Conservation (phyloP, 345 rosid genomes). For the Cardamine occulta region DNA sequence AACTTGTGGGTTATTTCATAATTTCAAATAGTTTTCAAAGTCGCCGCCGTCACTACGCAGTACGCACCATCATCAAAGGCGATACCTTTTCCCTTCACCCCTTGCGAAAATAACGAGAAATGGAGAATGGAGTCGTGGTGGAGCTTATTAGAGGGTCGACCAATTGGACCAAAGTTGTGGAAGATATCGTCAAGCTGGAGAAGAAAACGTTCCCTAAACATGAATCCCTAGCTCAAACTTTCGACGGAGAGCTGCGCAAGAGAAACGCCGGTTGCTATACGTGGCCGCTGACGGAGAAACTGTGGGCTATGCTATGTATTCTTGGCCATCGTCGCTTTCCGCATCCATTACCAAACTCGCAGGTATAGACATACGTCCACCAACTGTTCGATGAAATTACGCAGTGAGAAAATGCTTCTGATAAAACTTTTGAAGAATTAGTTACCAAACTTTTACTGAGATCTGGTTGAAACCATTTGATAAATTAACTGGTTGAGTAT, state of each 20-base stretch:
- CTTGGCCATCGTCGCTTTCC: constrained; percentile 75
- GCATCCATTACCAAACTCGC: constrained; percentile 84
- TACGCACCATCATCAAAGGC: constrained; percentile 3
- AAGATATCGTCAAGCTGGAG: constrained; percentile 74
- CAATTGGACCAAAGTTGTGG: constrained; percentile 51
- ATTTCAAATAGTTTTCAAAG: background rate
- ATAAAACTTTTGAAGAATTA: background rate
- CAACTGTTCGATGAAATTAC: constrained; percentile 60
- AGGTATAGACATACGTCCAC: constrained; percentile 49
- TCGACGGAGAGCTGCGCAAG: constrained; percentile 73
- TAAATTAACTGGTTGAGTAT: background rate
- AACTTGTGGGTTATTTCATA: background rate
- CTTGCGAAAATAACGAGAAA: background rate
- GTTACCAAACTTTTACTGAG: constrained; percentile 1
- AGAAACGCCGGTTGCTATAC: constrained; percentile 74
- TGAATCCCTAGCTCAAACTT: constrained; percentile 71
- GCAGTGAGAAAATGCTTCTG: background rate
- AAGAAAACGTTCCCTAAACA: constrained; percentile 77
- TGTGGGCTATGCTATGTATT: constrained; percentile 66
- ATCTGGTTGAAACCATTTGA: background rate
- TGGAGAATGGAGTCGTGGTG: constrained; percentile 42
- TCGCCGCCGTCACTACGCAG: constrained; percentile 4
- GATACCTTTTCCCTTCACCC: background rate
- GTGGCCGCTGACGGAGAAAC: constrained; percentile 50
- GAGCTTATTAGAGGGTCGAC: constrained; percentile 62